Conservation (phyloP, 2,329 filamentous ascomycete genomes). For the Phoma herbarum region DNA sequence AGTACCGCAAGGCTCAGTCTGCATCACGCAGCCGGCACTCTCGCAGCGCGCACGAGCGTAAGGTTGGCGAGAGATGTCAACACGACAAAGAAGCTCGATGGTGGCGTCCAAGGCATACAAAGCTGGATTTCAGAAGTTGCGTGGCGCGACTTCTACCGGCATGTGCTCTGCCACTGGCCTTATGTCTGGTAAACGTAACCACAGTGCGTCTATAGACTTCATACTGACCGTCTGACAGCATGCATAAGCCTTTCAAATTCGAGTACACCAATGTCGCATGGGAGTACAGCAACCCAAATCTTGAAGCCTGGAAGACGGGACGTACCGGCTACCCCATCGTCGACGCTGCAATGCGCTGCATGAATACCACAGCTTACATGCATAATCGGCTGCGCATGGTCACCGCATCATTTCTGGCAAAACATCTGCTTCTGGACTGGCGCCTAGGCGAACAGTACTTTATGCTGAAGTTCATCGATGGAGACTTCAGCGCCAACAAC, state of each 20-base stretch:
- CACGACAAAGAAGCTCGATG: slow-evolving; percentile 62
- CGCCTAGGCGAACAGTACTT: slow-evolving; percentile 62
- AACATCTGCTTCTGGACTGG: slow-evolving; percentile 61
- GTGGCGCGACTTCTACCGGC: slow-evolving; percentile 62
- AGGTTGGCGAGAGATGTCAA: slow-evolving; percentile 62
- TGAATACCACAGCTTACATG: slow-evolving; percentile 61
- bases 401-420: slow-evolving; percentile 59
- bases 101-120: slow-evolving; percentile 53
- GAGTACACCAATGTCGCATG: slow-evolving; percentile 84
- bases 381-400: slow-evolving; percentile 64
- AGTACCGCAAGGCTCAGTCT: slow-evolving; percentile 54
- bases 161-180: slow-evolving; percentile 83
- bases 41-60: slow-evolving; percentile 56
- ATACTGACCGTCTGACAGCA: slow-evolving; percentile 53
- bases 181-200: slow-evolving; percentile 72
- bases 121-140: slow-evolving; percentile 63
- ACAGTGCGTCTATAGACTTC: no score
- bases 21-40: slow-evolving; percentile 57
- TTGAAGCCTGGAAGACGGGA: slow-evolving; percentile 70
- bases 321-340: slow-evolving; percentile 58
- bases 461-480: slow-evolving; percentile 58
- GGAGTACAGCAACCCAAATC: slow-evolving; percentile 66
- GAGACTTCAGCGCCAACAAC: slow-evolving; percentile 62
- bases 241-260: slow-evolving; percentile 82
- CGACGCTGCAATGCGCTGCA: slow-evolving; percentile 62